Base-by-base conservation (phyloP, 1,284 basidiomycete genomes). In the Boletus austroedulis region DNA sequence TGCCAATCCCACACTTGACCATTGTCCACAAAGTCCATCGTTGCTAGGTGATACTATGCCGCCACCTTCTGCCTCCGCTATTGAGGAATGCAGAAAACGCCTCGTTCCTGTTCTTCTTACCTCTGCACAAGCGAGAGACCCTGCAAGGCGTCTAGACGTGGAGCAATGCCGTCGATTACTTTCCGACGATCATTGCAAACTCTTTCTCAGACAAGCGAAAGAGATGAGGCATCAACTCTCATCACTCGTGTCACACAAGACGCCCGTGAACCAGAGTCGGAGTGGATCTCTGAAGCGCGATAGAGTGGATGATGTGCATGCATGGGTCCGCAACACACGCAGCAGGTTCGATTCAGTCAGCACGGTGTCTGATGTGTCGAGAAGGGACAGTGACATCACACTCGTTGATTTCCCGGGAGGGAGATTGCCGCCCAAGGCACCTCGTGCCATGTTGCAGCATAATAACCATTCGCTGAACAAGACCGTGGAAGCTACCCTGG, bases 1-100 rank as follows among this genome's bases (percentile, higher is more conserved):
- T 21, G 26, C 53, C 41, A 24, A 15, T 49, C 40, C 28, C 48
- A 40, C 48, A 19, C 32, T 56, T 55, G 59, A 59, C 49, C 55
- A 14, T 49, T 44, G 19, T 53, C 55, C 47, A 53, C 50, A 49
- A 50, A 55, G 34, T 53, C 31, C 57, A 31, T 31, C 24, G n/a
- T 23, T 24, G 23, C 29, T 45, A 53, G 56, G 17, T 53, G 60
- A 56, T 43, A 43, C 52, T 3, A 60, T 62, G 50, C 5, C 49
- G 1, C 40, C 52, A 9, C 51, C 55, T 11, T 58, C 65, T 31
- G 4, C 65, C 17, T 55, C 60, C 48, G 40, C 61, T 3, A 31
- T 73, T 15, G 71, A 73, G 55, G 68, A 59, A 32, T 74, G 72
- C 63, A 69, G 59, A 53, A 56, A 62, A 28, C 61, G 24, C 17